These are phyloP conservation scores for Pseudonectria foliicola DNA, from an alignment of 2,329 filamentous ascomycete species.

Conservation along the genomic window DNA sequence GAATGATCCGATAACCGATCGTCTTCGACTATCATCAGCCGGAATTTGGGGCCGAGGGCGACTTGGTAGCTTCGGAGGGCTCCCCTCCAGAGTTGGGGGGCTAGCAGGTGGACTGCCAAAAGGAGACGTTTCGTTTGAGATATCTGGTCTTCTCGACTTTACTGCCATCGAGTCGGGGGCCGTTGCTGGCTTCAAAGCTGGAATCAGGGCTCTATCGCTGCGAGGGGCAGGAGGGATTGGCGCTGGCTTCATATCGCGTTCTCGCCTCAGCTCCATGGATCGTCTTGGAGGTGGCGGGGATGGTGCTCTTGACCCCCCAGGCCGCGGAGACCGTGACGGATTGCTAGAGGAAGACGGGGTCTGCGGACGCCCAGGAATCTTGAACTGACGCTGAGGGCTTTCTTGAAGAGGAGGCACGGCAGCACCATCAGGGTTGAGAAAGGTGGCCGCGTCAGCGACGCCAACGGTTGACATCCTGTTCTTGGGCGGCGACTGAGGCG, in stretches of 20 bases:
- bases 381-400: constrained; percentile 39
- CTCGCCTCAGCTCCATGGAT: constrained; percentile 51
- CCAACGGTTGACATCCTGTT: constrained; percentile 27
- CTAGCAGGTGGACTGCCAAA: constrained; percentile 83
- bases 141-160: constrained; percentile 9
- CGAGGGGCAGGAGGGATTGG: constrained; percentile 73
- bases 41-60: constrained; percentile 40
- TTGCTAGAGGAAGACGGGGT: constrained; percentile 40
- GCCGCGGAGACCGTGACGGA: constrained; percentile 37
- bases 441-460: constrained; percentile 35
- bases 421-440: constrained; percentile 41
- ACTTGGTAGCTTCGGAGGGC: constrained; percentile 41
- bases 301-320: constrained; percentile 44
- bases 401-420: constrained; percentile 34
- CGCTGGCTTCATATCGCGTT: constrained; percentile 35
- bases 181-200: constrained; percentile 13
- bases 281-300: constrained; percentile 58
- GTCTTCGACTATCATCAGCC: constrained; percentile 16
- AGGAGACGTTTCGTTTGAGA: constrained; percentile 54
- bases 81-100: constrained; percentile 47
- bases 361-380: constrained; percentile 47
- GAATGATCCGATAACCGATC: constrained; percentile 24
- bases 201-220: constrained; percentile 56
- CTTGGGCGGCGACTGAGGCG: constrained; percentile 63
- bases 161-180: constrained; percentile 9